phyloP scores from a whole-genome alignment of 257 asterid species.

The Solanum piurae region DNA sequence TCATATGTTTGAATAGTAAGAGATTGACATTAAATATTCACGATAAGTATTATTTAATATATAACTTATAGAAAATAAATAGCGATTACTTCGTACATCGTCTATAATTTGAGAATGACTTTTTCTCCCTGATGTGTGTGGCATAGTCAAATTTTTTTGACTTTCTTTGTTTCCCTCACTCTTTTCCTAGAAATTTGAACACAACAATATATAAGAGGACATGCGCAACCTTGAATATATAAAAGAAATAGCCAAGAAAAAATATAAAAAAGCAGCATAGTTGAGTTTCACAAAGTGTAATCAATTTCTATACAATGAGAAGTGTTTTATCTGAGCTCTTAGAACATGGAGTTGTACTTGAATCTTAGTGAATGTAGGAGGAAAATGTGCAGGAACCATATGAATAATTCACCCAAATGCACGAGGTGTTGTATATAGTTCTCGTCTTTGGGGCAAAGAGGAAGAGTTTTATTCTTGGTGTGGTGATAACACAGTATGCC shows the following conservation, averaged over 20 bases:
- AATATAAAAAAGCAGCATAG: no score
- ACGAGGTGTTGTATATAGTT: background rate
- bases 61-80: no score
- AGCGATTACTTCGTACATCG: no score
- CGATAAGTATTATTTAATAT: no score
- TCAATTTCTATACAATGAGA: slow-evolving; percentile 33
- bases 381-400: background rate
- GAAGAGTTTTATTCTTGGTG: background rate
- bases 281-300: no score
- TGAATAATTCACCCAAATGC: background rate
- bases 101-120: background rate
- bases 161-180: background rate
- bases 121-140: background rate
- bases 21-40: no score
- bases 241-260: no score
- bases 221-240: no score
- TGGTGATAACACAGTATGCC: background rate
- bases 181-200: no score
- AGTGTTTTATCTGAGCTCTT: slow-evolving; percentile 62
- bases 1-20: no score
- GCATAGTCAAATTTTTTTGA: background rate
- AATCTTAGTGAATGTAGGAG: slow-evolving; percentile 14
- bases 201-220: no score
- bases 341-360: slow-evolving; percentile 54
- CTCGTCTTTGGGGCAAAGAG: background rate